These are phyloP conservation scores for Pichiaceae sp. DNA, from an alignment of 1,139 yeast genomes.

Conservation along the genomic window DNA sequence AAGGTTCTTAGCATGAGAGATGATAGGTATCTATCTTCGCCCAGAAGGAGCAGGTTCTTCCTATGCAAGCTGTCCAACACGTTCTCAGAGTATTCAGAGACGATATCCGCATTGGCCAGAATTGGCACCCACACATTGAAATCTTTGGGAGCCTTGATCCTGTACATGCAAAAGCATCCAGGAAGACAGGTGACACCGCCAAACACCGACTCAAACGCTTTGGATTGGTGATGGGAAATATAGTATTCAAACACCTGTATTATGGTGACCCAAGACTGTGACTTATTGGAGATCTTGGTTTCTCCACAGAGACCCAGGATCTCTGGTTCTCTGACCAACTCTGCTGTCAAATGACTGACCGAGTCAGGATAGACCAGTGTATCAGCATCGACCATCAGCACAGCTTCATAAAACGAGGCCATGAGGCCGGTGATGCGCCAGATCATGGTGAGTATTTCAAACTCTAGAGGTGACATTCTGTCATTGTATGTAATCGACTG, in stretches of 20 bases:
- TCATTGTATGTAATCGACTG: slow-evolving; percentile 92
- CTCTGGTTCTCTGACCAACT: slow-evolving; percentile 82
- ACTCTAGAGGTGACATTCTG: slow-evolving; percentile 93
- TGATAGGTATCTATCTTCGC: slow-evolving; percentile 88
- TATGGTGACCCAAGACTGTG: slow-evolving; percentile 84
- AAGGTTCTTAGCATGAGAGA: slow-evolving; percentile 88
- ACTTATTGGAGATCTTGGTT: slow-evolving; percentile 86
- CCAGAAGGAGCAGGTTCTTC: slow-evolving; percentile 79
- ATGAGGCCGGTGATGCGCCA: slow-evolving; percentile 86
- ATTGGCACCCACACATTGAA: slow-evolving; percentile 95
- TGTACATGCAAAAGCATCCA: slow-evolving; percentile 94
- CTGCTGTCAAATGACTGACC: slow-evolving; percentile 85
- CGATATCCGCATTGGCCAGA: slow-evolving; percentile 91
- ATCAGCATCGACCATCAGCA: slow-evolving; percentile 96
- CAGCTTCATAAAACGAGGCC: slow-evolving; percentile 78
- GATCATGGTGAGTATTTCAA: slow-evolving; percentile 66
- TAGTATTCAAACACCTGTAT: slow-evolving; percentile 95
- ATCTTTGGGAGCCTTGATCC: slow-evolving; percentile 91
- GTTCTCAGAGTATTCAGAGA: slow-evolving; percentile 88
- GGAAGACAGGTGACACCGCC: slow-evolving; percentile 98
- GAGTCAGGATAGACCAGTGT: slow-evolving; percentile 89
- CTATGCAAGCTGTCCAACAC: slow-evolving; percentile 81
- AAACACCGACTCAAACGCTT: slow-evolving; percentile 92
- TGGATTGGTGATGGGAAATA: slow-evolving; percentile 92
- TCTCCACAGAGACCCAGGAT: slow-evolving; percentile 98